Conservation (phyloP, 768 basidiomycete genomes). For the Sporobolomyces pararoseus region DNA sequence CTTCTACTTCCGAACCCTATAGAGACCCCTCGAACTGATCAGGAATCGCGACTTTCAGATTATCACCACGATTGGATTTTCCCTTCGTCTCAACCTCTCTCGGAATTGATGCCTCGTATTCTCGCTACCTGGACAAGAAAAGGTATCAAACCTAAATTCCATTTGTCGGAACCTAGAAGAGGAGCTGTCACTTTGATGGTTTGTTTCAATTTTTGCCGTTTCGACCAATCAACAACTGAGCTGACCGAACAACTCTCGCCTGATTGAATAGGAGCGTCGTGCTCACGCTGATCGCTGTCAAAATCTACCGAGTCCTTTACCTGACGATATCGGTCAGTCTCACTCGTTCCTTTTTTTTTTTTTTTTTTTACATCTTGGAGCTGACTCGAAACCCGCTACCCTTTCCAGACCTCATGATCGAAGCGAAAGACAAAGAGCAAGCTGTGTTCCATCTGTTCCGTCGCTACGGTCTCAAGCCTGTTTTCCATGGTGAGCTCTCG, state of each 20-base stretch:
- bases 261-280: slow-evolving; percentile 59
- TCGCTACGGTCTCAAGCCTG: slow-evolving; percentile 67
- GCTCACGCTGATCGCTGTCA: slow-evolving; percentile 83
- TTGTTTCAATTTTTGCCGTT: background rate
- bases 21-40: too few relatives aligned
- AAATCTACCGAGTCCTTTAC: slow-evolving; percentile 57
- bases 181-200: slow-evolving; percentile 74
- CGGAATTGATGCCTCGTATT: slow-evolving; percentile 68
- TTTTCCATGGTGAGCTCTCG: slow-evolving; percentile 57
- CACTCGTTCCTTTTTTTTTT: too few relatives aligned
- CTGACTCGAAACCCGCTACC: background rate
- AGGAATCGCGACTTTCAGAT: too few relatives aligned
- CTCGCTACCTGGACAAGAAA: slow-evolving; percentile 69
- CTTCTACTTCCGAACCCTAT: too few relatives aligned
- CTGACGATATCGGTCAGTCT: slow-evolving; percentile 48
- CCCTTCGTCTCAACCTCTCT: slow-evolving; percentile 55
- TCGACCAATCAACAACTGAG: too few relatives aligned
- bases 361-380: too few relatives aligned
- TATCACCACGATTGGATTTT: slow-evolving; percentile 77
- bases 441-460: slow-evolving; percentile 81
- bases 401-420: slow-evolving; percentile 43
- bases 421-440: slow-evolving; percentile 87
- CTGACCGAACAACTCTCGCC: background rate
- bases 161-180: slow-evolving; percentile 81
- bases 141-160: slow-evolving; percentile 84